Evolutionary conservation across 1,284 basidiomycete genomes (phyloP).

Genomic region (Apiotrichum gracile): DNA sequence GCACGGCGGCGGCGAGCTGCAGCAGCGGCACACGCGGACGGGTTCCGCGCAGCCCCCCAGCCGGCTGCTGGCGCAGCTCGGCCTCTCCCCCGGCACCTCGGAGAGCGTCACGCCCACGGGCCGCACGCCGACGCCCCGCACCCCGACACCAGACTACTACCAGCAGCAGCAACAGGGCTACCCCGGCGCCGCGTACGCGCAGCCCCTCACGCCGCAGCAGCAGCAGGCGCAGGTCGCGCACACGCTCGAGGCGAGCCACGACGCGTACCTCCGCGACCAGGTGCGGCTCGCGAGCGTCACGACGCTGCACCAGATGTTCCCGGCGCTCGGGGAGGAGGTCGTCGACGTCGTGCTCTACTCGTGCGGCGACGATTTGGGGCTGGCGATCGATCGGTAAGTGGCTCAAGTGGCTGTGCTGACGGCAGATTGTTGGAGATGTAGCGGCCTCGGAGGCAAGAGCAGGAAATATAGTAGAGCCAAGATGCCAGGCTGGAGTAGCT

Average conservation of each 20-base stretch:
- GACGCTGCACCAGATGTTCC: constrained; percentile 82
- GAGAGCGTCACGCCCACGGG: constrained; percentile 5
- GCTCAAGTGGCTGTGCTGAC: neutral
- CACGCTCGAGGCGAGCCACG: constrained; percentile 32
- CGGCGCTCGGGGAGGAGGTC: constrained; percentile 68
- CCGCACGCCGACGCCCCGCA: constrained; percentile 7
- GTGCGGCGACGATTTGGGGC: constrained; percentile 78
- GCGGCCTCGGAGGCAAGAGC: neutral
- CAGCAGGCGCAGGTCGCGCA: constrained; percentile 19
- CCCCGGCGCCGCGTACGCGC: neutral
- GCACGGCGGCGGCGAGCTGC: neutral
- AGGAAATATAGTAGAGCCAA: too few relatives aligned
- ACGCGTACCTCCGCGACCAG: constrained; percentile 17
- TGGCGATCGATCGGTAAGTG: constrained; percentile 64
- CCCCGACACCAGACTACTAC: neutral
- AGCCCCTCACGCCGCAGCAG: too few relatives aligned
- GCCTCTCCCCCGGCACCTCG: constrained; percentile 8
- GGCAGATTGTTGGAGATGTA: constrained; percentile 18
- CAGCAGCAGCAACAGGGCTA: neutral
- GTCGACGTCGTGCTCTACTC: constrained; percentile 80
- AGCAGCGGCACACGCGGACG: neutral
- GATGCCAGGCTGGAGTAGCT: too few relatives aligned
- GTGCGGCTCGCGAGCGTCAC: constrained; percentile 46
- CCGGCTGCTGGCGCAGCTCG: constrained; percentile 15
- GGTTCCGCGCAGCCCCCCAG: constrained; percentile 6